Conservation (phyloP, 1,284 basidiomycete species). For the Trichosporon faecale region DNA sequence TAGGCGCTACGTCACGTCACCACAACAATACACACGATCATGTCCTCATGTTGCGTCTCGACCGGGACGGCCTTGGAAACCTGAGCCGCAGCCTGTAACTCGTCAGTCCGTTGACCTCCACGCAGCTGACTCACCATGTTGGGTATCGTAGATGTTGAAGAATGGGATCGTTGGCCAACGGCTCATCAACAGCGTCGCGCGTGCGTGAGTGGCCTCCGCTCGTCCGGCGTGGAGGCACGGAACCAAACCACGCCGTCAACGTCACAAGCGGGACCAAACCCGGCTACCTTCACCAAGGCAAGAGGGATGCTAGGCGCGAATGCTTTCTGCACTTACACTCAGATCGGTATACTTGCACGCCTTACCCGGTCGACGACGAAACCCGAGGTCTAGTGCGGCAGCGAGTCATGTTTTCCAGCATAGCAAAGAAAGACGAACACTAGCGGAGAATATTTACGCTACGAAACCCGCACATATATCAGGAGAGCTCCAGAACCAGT, state of each 20-base stretch:
- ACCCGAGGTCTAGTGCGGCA: no score
- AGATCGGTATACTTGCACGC: neutral
- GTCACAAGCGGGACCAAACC: constrained; percentile 3
- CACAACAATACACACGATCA: constrained; percentile 67
- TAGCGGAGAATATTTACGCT: no score
- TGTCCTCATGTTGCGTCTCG: constrained; percentile 90
- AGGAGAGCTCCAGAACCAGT: no score
- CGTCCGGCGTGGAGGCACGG: constrained; percentile 13
- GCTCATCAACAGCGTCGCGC: constrained; percentile 5
- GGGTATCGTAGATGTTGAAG: neutral
- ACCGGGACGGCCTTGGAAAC: constrained; percentile 53
- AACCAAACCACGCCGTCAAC: constrained; percentile 4
- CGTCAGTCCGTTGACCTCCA: constrained; percentile 6
- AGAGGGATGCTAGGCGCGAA: neutral
- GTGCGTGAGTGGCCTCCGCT: neutral
- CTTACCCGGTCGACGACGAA: no score
- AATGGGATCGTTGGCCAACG: neutral
- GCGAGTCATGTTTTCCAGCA: no score
- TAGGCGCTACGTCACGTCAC: neutral
- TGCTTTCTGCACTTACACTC: neutral
- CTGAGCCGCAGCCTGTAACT: constrained; percentile 31
- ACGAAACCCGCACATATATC: no score
- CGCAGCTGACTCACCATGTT: constrained; percentile 17
- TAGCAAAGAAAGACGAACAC: no score
- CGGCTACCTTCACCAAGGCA: neutral